Evolutionary conservation across 2,329 filamentous ascomycete species (phyloP), one percentile per base, ranked within the genome.

Genomic region (Plenodomus biglobosus): DNA sequence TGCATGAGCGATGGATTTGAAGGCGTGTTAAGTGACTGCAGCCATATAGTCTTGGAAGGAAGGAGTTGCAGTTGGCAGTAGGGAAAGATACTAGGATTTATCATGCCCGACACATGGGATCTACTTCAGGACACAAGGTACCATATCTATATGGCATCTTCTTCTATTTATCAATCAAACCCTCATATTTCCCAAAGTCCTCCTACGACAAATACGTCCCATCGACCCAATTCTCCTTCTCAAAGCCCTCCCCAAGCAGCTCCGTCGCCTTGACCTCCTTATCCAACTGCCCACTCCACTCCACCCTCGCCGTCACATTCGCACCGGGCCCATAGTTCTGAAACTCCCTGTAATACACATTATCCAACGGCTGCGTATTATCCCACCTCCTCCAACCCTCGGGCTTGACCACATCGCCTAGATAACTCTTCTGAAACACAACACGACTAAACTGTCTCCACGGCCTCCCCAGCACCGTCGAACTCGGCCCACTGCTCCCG

Each of bases 341-440:
- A 24, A 53, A 62, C 17, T 62, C 59, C 16, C 48, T 34, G 7
- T 53, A 62, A 6, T 42, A 48, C 8, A 62, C 32, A 11, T 59
- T 50, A 1, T 57, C 52, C 1, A 52, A 8, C 18, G 51, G 52
- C 41, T 62, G 59, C 16, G 53, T 45, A 15, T 37, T 18, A 32
- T 62, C 57, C 59, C 59, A 62, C 8, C 22, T 66, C 66, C 4
- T 62, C 82, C 84, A 85, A 0, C 83, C 84, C 0, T 76, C 77
- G 0, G 74, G 52, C 58, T 83, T 82, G 55, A 86, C 76, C n/a
- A 85, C 79, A 21, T 71, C 64, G 5, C 72, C 73, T 64, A 86
- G 69, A 19, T 64, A 62, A 0, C 77, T 79, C 39, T 73, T 65
- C 62, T 80, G 78, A 60, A 79, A 74, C 3, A 73, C 67, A 4